Conservation (phyloP, 108 stramenopile species). For the Stephanodiscus minutulus region DNA sequence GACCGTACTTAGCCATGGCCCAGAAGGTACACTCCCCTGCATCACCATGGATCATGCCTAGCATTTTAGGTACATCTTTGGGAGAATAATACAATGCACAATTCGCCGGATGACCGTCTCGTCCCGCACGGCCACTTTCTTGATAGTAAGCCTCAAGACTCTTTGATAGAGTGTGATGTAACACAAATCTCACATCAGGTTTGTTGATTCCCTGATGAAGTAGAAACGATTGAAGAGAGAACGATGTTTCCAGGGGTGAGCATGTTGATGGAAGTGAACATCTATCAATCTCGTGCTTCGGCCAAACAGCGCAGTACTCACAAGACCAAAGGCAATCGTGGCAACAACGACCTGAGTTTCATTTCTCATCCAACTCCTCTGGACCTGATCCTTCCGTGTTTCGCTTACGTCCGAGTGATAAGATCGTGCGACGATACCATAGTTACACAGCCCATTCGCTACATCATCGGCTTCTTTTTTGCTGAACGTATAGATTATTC, state of each 20-base stretch:
- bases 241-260: neutral
- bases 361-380: conserved; percentile 86
- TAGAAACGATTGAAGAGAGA: neutral
- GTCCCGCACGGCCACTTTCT: conserved; percentile 93
- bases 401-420: conserved; percentile 73
- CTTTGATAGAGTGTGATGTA: conserved; percentile 87
- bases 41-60: conserved; percentile 72
- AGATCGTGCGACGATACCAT: conserved; percentile 83
- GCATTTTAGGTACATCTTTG: conserved; percentile 76
- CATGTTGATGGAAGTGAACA: neutral
- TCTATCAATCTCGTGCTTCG: neutral
- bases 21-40: conserved; percentile 54
- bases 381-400: conserved; percentile 60
- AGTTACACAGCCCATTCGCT: conserved; percentile 60
- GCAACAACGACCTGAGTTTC: conserved; percentile 91
- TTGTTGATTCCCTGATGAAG: conserved; percentile 83
- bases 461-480: conserved; percentile 89
- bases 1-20: conserved; percentile 79
- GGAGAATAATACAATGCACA: conserved; percentile 86
- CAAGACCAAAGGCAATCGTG: conserved; percentile 96
- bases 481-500: conserved; percentile 92
- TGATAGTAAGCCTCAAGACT: conserved; percentile 95
- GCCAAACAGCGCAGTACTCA: neutral
- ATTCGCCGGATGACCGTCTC: conserved; percentile 86
- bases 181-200: conserved; percentile 83